Percentiles rank a stretch among this genome's conserved stretches.
Evolutionary conservation across 768 basidiomycete species (phyloP).

Genomic region (Russula earlei): DNA sequence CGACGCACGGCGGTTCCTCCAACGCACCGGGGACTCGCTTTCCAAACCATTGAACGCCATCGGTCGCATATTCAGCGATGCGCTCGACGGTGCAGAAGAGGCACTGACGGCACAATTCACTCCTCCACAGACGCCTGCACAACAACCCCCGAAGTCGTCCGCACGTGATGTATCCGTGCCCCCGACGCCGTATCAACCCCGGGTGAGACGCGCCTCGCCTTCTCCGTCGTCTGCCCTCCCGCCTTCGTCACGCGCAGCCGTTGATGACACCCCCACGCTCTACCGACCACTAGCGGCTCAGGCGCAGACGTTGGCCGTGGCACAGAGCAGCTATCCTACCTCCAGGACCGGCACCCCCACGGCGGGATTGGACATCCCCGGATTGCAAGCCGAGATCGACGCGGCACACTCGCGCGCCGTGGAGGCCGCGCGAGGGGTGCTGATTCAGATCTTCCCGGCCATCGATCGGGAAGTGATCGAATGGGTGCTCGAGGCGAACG

Average conservation of each 20-base stretch:
- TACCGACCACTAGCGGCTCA: slow-evolving; percentile 23
- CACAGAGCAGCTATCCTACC: slow-evolving; percentile 2
- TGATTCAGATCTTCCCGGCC: slow-evolving; percentile 81
- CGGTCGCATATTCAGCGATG: slow-evolving; percentile 78
- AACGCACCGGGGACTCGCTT: slow-evolving; percentile 84
- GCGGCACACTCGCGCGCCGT: slow-evolving; percentile 64
- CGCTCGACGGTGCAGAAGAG: slow-evolving; percentile 62
- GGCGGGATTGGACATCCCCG: slow-evolving; percentile 42
- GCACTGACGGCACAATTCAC: slow-evolving; percentile 23
- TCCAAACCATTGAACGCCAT: slow-evolving; percentile 88
- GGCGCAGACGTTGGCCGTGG: background rate
- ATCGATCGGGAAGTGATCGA: slow-evolving; percentile 79
- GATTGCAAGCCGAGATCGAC: slow-evolving; percentile 71
- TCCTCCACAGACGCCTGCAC: slow-evolving; percentile 6
- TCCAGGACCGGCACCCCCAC: slow-evolving; percentile 19
- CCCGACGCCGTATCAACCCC: slow-evolving; percentile 67
- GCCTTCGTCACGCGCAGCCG: slow-evolving; percentile 23
- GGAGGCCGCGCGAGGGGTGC: slow-evolving; percentile 61
- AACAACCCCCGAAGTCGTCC: background rate
- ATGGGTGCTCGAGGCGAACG: slow-evolving; percentile 83
- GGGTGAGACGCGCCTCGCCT: slow-evolving; percentile 47
- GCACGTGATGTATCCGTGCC: slow-evolving; percentile 13
- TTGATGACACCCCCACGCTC: slow-evolving; percentile 43
- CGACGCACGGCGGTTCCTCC: slow-evolving; percentile 75
- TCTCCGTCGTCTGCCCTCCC: slow-evolving; percentile 25